Evolutionary conservation across 331 rosid species (phyloP), one percentile per base, ranked within the genome.

Genomic region (Quercus tomentella): DNA sequence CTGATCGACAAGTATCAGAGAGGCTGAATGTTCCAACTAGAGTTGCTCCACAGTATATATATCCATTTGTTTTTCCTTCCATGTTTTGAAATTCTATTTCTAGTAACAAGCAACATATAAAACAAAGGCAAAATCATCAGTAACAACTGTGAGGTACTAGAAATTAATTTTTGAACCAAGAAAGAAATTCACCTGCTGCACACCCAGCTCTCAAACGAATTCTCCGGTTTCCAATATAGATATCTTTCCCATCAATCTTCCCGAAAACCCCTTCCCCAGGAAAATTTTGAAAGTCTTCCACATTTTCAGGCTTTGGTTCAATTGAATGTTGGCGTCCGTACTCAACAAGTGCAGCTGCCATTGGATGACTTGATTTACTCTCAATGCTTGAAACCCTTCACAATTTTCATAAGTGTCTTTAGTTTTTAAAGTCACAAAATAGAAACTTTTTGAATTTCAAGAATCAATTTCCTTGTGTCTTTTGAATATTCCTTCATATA

Each of bases 321-420:
- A 92, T 72, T 0, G 88, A 87, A 58, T 78, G 87, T 10, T 89
- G 85, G 85, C 89, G 90, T 76, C 88, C 99, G 7, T 95, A 80
- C 68, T 85, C 91, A 45, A 91, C 82, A 72, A 95, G 82, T 8
- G 99, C 94, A 16, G 84, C 86, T 4, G 97, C 97, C 94, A 92
- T 84, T 78, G 99, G 99, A 88, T 95, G 99, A 56, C 99, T 92
- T 41, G 99, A 88, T 84, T 95, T 95, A 83, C 94, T 91, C 88
- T 95, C 99, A 23, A 95, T 80, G 75, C 99, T 89, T 77, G 99
- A 86, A 69, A 91, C 97, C 99, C 99, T 94, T 74, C 35, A 81
- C 37, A 33, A 33, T 33, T 33, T 33, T 6, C 37, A 6, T 1
- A 0, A 33, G 37, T 5, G 37, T 33, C 5, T 33, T 33, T 33